Conservation (phyloP, 2,329 filamentous ascomycete species). For the Penicillium sp. region DNA sequence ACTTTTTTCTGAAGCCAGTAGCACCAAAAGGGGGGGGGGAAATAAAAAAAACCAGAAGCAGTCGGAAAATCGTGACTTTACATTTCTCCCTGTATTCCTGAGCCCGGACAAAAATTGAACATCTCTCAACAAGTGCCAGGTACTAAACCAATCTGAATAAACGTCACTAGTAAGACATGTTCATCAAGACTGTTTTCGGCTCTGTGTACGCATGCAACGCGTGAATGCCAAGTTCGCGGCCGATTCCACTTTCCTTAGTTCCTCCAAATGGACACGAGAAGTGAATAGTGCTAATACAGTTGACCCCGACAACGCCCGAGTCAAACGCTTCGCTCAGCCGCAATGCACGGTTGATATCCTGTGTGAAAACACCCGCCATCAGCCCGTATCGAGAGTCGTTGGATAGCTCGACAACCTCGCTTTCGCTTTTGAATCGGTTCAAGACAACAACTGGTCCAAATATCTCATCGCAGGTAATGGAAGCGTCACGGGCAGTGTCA, state of each 20-base stretch:
- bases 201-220: constrained; percentile 72
- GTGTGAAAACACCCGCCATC: constrained; percentile 25
- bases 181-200: constrained; percentile 65
- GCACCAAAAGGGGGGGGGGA: too few relatives aligned
- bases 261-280: constrained; percentile 67
- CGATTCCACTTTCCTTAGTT: constrained; percentile 79
- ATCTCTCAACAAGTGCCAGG: too few relatives aligned
- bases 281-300: constrained; percentile 28
- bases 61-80: too few relatives aligned
- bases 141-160: too few relatives aligned
- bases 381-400: constrained; percentile 29
- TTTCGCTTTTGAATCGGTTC: constrained; percentile 19
- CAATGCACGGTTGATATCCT: constrained; percentile 24
- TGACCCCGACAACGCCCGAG: constrained; percentile 29
- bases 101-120: too few relatives aligned
- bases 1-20: too few relatives aligned
- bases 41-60: too few relatives aligned
- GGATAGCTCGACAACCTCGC: constrained; percentile 27
- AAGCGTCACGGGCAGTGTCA: neutral
- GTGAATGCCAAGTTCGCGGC: constrained; percentile 74
- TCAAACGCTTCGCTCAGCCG: constrained; percentile 25
- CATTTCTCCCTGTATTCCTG: too few relatives aligned
- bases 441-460: constrained; percentile 26
- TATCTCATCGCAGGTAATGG: constrained; percentile 21
- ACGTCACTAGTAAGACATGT: constrained; percentile 8